Conservation (phyloP, 345 rosid species). For the Arabidopsis suecica region DNA sequence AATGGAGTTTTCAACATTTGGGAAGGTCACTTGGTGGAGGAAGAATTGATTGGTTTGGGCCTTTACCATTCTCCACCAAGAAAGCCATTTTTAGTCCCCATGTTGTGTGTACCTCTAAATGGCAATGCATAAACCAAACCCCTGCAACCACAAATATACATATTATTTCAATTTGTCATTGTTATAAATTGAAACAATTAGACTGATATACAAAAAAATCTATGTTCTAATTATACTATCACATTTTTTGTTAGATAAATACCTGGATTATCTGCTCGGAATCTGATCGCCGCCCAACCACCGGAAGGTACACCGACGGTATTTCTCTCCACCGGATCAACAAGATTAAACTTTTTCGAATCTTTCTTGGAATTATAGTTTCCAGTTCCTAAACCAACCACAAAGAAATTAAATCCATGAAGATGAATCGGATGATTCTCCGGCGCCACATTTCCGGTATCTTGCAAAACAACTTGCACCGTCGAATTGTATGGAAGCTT, state of each 20-base stretch:
- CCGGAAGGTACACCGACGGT: slow-evolving; percentile 87
- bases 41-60: slow-evolving; percentile 73
- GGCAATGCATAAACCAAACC: slow-evolving; percentile 52
- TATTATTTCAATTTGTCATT: background rate
- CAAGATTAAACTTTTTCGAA: slow-evolving; percentile 71
- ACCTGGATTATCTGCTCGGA: slow-evolving; percentile 96
- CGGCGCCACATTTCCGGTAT: slow-evolving; percentile 75
- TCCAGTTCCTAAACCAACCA: slow-evolving; percentile 78
- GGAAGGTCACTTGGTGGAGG: slow-evolving; percentile 96
- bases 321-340: slow-evolving; percentile 95
- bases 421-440: slow-evolving; percentile 89
- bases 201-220: background rate
- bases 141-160: slow-evolving; percentile 40
- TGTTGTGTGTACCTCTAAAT: slow-evolving; percentile 72
- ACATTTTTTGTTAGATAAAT: background rate
- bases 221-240: background rate
- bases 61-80: slow-evolving; percentile 89
- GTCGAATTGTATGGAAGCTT: slow-evolving; percentile 67
- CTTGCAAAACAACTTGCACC: slow-evolving; percentile 81
- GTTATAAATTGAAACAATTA: background rate
- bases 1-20: slow-evolving; percentile 55
- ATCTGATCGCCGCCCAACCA: slow-evolving; percentile 90
- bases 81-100: slow-evolving; percentile 99
- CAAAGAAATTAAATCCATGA: slow-evolving; percentile 91
- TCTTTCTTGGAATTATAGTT: slow-evolving; percentile 63